These are phyloP conservation scores for Apiospora pterosperma DNA, from an alignment of 2,329 filamentous ascomycete species.

Conservation along the genomic window DNA sequence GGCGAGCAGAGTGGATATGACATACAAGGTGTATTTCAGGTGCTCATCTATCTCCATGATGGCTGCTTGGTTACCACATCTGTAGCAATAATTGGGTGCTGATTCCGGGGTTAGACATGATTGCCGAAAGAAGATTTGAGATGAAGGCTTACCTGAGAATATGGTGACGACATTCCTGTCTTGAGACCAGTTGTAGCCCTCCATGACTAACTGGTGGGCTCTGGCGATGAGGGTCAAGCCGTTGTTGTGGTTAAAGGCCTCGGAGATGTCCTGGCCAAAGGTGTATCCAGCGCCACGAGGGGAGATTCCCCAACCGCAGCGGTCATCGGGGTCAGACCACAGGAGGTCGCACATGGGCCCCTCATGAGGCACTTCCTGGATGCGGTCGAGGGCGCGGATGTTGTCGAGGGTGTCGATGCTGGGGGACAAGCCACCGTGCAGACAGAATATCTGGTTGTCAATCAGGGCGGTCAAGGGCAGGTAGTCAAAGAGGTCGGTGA, in stretches of 20 bases:
- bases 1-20: conserved; percentile 21
- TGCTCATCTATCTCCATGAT: conserved; percentile 99
- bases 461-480: conserved; percentile 95
- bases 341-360: conserved; percentile 97
- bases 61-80: conserved; percentile 98
- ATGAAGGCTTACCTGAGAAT: conserved; percentile 71
- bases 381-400: conserved; percentile 90
- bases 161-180: conserved; percentile 98
- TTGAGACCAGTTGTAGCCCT: conserved; percentile 99
- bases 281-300: conserved; percentile 93
- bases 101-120: conserved; percentile 4
- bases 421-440: conserved; percentile 95
- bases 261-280: conserved; percentile 94
- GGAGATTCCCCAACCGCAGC: conserved; percentile 94
- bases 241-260: conserved; percentile 99
- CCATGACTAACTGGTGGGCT: conserved; percentile 98
- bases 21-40: conserved; percentile 98
- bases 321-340: conserved; percentile 97
- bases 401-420: conserved; percentile 95
- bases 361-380: conserved; percentile 97
- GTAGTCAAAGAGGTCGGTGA: conserved; percentile 97
- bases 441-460: conserved; percentile 98
- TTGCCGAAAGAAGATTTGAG: neutral
- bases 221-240: conserved; percentile 91
- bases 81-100: conserved; percentile 95